Evolutionary conservation across 192 early-diverging fungal species (phyloP).

Genomic region (Backusella parvicylindrica): DNA sequence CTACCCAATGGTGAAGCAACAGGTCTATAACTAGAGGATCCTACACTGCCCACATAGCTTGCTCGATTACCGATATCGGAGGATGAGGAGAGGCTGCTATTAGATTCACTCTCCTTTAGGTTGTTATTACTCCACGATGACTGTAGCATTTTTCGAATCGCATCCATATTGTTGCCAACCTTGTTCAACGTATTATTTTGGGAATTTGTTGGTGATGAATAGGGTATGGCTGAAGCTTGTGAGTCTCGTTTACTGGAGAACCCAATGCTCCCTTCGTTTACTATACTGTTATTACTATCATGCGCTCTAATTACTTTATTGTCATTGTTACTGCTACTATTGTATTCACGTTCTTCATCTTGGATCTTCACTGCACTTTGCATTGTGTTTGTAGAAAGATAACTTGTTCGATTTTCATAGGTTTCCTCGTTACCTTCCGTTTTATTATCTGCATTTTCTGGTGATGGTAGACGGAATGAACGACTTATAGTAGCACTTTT

Average conservation of each 20-base stretch:
- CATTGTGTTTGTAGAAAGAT: background rate
- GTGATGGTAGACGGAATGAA: background rate
- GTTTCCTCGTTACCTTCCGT: background rate
- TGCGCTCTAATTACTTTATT: background rate
- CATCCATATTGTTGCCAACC: slow-evolving; percentile 17
- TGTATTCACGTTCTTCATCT: background rate
- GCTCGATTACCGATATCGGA: background rate
- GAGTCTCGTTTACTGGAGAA: background rate
- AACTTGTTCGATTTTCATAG: background rate
- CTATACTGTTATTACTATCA: background rate
- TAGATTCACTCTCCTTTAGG: slow-evolving; percentile 18
- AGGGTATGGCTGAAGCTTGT: background rate
- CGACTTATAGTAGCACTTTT: slow-evolving; percentile 5
- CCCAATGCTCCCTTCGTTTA: background rate
- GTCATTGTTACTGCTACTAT: background rate
- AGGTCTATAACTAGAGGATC: background rate
- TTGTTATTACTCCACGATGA: slow-evolving; percentile 23
- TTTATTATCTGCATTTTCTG: background rate
- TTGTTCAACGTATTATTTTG: background rate
- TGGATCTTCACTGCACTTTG: background rate
- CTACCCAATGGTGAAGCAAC: slow-evolving; percentile 9
- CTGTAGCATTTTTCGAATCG: slow-evolving; percentile 19
- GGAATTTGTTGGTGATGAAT: background rate
- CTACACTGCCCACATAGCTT: background rate
- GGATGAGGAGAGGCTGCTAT: slow-evolving; percentile 10